phyloP scores from a whole-genome alignment of 306 rosid species.

The Psophocarpus tetragonolobus region DNA sequence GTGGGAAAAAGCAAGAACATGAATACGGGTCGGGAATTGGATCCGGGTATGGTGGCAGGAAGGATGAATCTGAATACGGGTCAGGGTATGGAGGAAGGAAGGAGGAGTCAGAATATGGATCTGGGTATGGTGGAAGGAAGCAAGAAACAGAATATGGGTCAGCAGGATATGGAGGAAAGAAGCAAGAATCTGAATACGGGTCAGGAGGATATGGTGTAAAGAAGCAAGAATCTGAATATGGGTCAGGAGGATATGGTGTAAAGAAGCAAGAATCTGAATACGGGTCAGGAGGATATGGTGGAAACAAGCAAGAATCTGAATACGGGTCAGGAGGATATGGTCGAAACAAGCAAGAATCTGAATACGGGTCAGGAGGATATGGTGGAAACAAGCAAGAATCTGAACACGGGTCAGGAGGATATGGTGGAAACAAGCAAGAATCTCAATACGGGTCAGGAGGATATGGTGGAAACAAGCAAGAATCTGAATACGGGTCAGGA shows the following conservation, averaged over 20 bases:
- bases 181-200: conserved; percentile 32
- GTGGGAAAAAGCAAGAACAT: conserved; percentile 10
- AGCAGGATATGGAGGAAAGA: conserved; percentile 31
- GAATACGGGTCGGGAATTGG: conserved; percentile 32
- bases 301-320: not conserved
- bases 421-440: not conserved
- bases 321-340: conserved; percentile 13
- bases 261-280: not conserved
- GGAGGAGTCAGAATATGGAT: conserved; percentile 26
- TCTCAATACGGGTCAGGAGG: not conserved
- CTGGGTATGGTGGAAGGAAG: conserved; percentile 22
- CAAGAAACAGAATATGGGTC: conserved; percentile 26
- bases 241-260: conserved; percentile 29
- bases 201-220: conserved; percentile 31
- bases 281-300: not conserved
- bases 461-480: not conserved
- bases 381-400: not conserved
- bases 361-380: conserved; percentile 2
- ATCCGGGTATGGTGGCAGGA: conserved; percentile 24
- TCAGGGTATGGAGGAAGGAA: not conserved
- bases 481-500: not conserved
- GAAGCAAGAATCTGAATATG: conserved; percentile 14
- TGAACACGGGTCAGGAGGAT: not conserved
- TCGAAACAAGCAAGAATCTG: conserved; percentile 19
- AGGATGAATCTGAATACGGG: not conserved